These are phyloP conservation scores for Ceratorhiza oryzae-sativae DNA, from an alignment of 1,284 basidiomycete species.

Conservation along the genomic window DNA sequence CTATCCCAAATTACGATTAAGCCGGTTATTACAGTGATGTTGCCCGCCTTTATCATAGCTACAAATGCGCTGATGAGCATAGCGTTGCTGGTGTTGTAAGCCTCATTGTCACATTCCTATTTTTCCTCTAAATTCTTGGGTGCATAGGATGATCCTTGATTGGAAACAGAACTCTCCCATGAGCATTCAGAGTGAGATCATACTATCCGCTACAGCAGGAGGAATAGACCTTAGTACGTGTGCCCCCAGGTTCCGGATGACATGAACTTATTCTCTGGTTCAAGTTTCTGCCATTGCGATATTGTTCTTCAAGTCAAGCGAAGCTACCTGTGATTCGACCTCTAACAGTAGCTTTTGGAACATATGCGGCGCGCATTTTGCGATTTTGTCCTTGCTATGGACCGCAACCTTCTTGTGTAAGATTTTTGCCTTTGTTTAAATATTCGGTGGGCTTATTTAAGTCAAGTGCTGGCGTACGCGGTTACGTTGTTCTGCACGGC, in stretches of 20 bases:
- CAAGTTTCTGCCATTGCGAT: constrained; percentile 17
- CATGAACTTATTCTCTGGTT: not conserved
- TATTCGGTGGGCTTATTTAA: not conserved
- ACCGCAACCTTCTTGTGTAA: constrained; percentile 24
- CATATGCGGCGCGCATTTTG: constrained; percentile 23
- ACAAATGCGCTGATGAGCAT: constrained; percentile 28
- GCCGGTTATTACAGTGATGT: not conserved
- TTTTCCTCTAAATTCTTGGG: not conserved
- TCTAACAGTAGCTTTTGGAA: constrained; percentile 9
- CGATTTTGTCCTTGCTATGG: constrained; percentile 17
- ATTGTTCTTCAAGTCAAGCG: constrained; percentile 5
- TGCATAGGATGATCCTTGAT: not conserved
- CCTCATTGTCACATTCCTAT: not conserved
- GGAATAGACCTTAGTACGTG: constrained; percentile 25
- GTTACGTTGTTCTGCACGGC: constrained; percentile 1
- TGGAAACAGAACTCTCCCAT: constrained; percentile 10
- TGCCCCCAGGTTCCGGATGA: not conserved
- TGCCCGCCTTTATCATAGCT: constrained; percentile 22
- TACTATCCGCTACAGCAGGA: constrained; percentile 22
- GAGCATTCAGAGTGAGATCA: constrained; percentile 4
- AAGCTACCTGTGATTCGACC: not conserved
- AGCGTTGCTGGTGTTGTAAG: constrained; percentile 13
- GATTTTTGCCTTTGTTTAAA: not conserved
- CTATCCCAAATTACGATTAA: not conserved
- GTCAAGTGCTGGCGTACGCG: constrained; percentile 12